Percentiles rank a stretch among this genome's conserved stretches.
Evolutionary conservation across 805 yeast genomes (phyloP).

Genomic region (Candida dajiaensis): DNA sequence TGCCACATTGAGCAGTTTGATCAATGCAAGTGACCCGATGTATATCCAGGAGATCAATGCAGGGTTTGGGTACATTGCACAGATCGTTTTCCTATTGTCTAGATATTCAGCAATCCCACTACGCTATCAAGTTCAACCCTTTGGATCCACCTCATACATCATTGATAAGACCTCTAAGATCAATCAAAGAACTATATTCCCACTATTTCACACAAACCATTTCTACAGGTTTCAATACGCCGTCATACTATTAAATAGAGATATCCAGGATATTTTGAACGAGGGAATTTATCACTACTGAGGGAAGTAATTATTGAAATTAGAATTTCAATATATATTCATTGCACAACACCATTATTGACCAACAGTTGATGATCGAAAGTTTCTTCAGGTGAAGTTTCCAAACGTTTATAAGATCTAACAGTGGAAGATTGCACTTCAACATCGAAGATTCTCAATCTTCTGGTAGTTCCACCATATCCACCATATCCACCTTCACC

Average conservation of each 20-base stretch:
- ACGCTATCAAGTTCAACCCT: constrained; percentile 32
- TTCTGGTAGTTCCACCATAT: constrained; percentile 78
- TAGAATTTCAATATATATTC: neutral
- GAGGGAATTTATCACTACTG: constrained; percentile 12
- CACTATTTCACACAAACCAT: constrained; percentile 34
- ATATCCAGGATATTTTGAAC: constrained; percentile 30
- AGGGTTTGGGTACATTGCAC: constrained; percentile 30
- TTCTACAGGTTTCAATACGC: constrained; percentile 35
- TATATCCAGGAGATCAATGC: constrained; percentile 25
- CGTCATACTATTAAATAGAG: constrained; percentile 28
- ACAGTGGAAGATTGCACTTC: constrained; percentile 40
- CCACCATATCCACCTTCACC: constrained; percentile 98
- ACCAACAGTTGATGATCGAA: constrained; percentile 39
- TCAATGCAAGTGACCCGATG: constrained; percentile 11
- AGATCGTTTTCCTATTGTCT: constrained; percentile 27
- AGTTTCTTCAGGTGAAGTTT: constrained; percentile 42
- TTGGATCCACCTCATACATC: constrained; percentile 36
- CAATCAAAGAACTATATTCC: constrained; percentile 29
- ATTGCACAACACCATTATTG: constrained; percentile 9
- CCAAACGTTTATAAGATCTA: constrained; percentile 68
- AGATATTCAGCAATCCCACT: constrained; percentile 30
- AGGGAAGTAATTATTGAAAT: constrained; percentile 3
- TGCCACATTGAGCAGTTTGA: constrained; percentile 7
- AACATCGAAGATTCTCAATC: constrained; percentile 67
- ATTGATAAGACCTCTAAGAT: constrained; percentile 31